These are phyloP conservation scores for Periconia sp. DNA, from an alignment of 2,329 filamentous ascomycete species.

Conservation along the genomic window DNA sequence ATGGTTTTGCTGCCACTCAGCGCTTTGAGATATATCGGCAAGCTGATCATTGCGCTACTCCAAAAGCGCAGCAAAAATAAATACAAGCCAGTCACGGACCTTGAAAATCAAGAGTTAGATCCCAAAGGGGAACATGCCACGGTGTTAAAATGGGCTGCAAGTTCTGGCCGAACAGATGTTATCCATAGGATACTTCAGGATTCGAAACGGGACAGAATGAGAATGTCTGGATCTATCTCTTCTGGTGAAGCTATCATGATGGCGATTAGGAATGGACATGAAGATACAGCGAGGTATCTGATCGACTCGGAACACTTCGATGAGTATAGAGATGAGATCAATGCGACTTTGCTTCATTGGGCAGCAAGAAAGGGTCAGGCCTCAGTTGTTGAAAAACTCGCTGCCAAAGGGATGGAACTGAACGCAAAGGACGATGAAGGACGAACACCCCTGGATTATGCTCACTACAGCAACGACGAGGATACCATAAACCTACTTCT, in stretches of 20 bases:
- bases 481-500: slow-evolving; percentile 1
- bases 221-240: neutral
- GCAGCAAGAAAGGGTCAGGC: neutral
- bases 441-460: neutral
- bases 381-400: neutral
- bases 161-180: neutral
- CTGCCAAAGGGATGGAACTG: neutral
- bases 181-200: neutral
- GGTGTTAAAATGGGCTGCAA: neutral
- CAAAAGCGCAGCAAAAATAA: neutral
- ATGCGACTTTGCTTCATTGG: neutral
- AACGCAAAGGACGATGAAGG: neutral
- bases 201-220: neutral
- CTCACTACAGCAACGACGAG: slow-evolving; percentile 1
- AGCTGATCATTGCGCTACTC: neutral
- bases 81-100: neutral
- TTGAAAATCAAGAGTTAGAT: neutral
- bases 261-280: neutral
- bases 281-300: neutral
- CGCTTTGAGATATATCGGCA: neutral
- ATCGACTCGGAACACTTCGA: neutral
- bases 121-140: neutral
- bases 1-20: neutral
- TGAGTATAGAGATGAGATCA: neutral
- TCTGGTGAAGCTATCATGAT: slow-evolving; percentile 1